Evolutionary conservation across 1,139 yeast species (phyloP), one percentile per base, ranked within the genome.

Genomic region (Hansenula lynferdii): DNA sequence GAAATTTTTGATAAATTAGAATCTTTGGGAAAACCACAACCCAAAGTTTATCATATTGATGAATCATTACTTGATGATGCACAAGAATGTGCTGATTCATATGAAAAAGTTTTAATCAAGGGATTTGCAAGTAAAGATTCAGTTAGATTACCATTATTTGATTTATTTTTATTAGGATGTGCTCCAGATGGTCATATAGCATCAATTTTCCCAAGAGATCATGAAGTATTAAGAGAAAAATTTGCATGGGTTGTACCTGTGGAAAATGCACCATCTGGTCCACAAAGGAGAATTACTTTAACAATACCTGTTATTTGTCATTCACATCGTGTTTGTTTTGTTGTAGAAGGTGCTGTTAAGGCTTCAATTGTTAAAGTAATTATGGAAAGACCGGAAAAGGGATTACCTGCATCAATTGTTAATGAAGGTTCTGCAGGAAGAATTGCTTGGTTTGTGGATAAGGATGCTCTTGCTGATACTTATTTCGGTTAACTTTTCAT

Each of bases 181-280:
- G 98, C 98, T 0, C 98, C 98, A 4, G 98, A 92, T 61, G 98
- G 98, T 21, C 98, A 92, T 60, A 86, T 90, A 54, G 96, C 97
- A 39, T 87, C 96, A 20, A 73, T 92, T 43, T 92, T 92, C 69
- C 98, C 98, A 15, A 84, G 85, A 57, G 65, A 63, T 46, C 94
- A 86, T 57, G 94, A 86, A 49, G 81, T 85, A 41, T 70, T 92
- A 49, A 75, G 97, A 55, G 98, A 92, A 59, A 78, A 84, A 51
- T 74, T 85, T 54, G 97, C 97, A 3, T 92, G 98, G 98, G 92
- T 92, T 49, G 85, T 89, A 36, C 95, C 97, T 2, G 94, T 92
- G 17, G 83, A 78, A 48, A 85, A 87, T 44, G 96, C 97, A 1
- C 98, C 98, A 32, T 75, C 80, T 48, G 95, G 96, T 0, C 97